Percentiles rank a stretch among this genome's conserved stretches.
Evolutionary conservation across 2,329 filamentous ascomycete species (phyloP).

Genomic region (Aspergillus phoenicis): DNA sequence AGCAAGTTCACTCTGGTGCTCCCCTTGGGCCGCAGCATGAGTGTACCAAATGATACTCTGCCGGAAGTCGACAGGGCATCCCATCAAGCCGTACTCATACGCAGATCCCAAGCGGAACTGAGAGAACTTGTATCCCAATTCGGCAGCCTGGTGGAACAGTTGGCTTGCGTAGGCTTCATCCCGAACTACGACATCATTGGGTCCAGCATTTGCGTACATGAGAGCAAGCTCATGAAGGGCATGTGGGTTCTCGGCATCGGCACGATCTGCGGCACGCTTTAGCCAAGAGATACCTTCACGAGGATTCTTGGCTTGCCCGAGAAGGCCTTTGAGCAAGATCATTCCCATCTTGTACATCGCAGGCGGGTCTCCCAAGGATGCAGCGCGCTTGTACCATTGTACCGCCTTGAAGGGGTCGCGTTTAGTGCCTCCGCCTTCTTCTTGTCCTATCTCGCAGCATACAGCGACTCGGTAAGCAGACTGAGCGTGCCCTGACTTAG

Average conservation of each 20-base stretch:
- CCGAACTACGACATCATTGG: slow-evolving; percentile 71
- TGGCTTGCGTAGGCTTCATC: slow-evolving; percentile 81
- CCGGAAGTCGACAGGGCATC: slow-evolving; percentile 78
- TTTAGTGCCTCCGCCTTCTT: slow-evolving; percentile 90
- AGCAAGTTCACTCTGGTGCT: slow-evolving; percentile 87
- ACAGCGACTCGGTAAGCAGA: slow-evolving; percentile 94
- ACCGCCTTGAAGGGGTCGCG: slow-evolving; percentile 91
- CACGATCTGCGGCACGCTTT: slow-evolving; percentile 85
- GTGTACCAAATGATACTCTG: slow-evolving; percentile 94
- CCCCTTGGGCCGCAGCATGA: slow-evolving; percentile 84
- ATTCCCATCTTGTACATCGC: slow-evolving; percentile 99
- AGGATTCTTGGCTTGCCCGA: slow-evolving; percentile 82
- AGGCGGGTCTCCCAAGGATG: slow-evolving; percentile 83
- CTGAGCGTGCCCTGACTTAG: slow-evolving; percentile 81
- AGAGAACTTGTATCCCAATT: slow-evolving; percentile 91
- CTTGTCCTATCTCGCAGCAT: slow-evolving; percentile 93
- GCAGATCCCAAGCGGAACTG: slow-evolving; percentile 87
- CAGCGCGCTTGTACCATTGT: slow-evolving; percentile 96
- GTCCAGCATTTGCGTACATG: slow-evolving; percentile 59
- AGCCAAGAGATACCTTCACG: slow-evolving; percentile 89
- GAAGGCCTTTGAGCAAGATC: slow-evolving; percentile 87
- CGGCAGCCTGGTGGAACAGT: slow-evolving; percentile 81
- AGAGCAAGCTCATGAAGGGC: slow-evolving; percentile 83
- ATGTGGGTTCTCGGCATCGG: slow-evolving; percentile 88
- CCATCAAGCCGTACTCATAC: slow-evolving; percentile 85